Evolutionary conservation across 306 rosid genomes (phyloP).

Genomic region (Cotoneaster glaucophyllus): DNA sequence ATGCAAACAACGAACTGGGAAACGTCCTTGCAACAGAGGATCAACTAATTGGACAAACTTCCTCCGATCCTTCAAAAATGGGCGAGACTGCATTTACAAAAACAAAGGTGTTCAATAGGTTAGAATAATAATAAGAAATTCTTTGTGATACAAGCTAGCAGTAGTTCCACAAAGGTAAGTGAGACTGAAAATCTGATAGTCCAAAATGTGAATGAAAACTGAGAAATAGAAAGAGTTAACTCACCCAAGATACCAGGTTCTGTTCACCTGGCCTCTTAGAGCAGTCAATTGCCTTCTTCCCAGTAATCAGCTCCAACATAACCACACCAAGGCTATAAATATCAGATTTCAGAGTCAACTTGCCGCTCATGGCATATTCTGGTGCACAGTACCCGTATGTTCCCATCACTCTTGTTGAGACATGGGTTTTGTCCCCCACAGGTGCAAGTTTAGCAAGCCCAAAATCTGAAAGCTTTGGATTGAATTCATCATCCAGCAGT

Average conservation of each 20-base stretch:
- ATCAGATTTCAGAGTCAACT: constrained; percentile 92
- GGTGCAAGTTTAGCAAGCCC: constrained; percentile 97
- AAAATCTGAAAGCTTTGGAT: constrained; percentile 89
- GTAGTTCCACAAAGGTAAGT: not conserved
- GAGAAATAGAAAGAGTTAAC: not conserved
- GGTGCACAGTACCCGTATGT: constrained; percentile 97
- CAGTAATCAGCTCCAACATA: constrained; percentile 87
- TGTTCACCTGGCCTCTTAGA: constrained; percentile 72
- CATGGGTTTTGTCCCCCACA: constrained; percentile 96
- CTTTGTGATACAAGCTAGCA: not conserved
- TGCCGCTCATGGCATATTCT: constrained; percentile 96
- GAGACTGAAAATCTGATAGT: not conserved
- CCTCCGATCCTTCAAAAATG: constrained; percentile 46
- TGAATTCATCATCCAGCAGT: constrained; percentile 67
- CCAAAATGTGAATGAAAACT: not conserved
- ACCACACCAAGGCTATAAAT: constrained; percentile 97
- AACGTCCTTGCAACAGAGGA: constrained; percentile 68
- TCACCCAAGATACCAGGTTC: constrained; percentile 82
- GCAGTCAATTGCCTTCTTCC: constrained; percentile 70
- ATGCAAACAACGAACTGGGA: constrained; percentile 76
- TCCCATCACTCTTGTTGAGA: constrained; percentile 97
- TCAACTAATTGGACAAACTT: constrained; percentile 51
- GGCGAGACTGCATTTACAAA: constrained; percentile 43
- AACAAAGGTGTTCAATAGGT: not conserved
- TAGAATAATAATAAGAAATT: not conserved